These are phyloP conservation scores for Mortierella sp. DNA, from an alignment of 371 early-diverging fungal species.

Conservation along the genomic window DNA sequence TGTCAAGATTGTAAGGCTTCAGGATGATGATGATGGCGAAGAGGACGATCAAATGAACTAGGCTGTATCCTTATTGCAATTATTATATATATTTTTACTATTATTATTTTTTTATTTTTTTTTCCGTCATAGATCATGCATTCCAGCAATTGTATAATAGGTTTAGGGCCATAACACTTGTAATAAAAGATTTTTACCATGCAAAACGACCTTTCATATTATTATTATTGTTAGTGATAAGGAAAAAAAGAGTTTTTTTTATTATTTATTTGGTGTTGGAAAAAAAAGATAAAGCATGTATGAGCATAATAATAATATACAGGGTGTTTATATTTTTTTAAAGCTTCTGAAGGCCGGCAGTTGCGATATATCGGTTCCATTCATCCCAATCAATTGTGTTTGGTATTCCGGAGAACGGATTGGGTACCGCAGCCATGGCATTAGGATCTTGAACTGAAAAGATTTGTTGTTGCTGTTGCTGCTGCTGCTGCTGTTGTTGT, in stretches of 20 bases:
- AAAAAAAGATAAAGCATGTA: neutral
- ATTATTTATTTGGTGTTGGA: neutral
- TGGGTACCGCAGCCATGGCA: conserved; percentile 31
- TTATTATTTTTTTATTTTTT: neutral
- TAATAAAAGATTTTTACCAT: neutral
- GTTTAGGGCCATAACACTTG: neutral
- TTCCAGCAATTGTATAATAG: neutral
- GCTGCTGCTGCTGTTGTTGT: conserved; percentile 28
- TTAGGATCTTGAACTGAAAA: conserved; percentile 14
- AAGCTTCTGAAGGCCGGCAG: conserved; percentile 47
- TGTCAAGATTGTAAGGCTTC: conserved; percentile 46
- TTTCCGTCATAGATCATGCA: neutral
- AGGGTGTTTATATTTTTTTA: conserved; percentile 15
- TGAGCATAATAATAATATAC: neutral
- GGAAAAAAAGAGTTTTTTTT: no score
- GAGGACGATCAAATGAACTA: conserved; percentile 7
- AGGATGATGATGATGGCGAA: conserved; percentile 47
- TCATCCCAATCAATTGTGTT: conserved; percentile 57
- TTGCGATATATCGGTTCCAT: conserved; percentile 53
- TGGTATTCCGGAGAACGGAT: conserved; percentile 56
- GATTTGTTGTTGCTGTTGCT: conserved; percentile 11
- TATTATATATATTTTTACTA: neutral
- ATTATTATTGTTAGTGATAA: no score
- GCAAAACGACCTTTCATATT: no score
- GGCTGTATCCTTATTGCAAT: neutral